Evolutionary conservation across 2,329 filamentous ascomycete species (phyloP), one percentile per base, ranked within the genome.

Genomic region (Diaporthe sp.): DNA sequence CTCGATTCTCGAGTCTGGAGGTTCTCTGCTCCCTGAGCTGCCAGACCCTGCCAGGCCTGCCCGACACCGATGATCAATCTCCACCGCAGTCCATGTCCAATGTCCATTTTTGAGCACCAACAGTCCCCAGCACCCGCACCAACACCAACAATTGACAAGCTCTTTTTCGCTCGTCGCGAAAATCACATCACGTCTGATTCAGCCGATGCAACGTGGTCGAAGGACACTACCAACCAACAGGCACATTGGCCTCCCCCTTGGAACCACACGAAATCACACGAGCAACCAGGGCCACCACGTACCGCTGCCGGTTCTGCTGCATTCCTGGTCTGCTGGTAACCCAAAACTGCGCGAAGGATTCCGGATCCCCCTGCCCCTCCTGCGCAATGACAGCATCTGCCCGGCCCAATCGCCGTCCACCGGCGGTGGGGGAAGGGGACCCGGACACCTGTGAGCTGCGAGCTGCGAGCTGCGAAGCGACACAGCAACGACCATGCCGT

Each of bases 271-370:
- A 70, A 70, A 70, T 70, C 65, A 70, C 65, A 55, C 46, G 49
- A 70, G 49, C 61, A 28, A 67, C 61, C 28, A 49, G 61, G 17
- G 61, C 61, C 61, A 67, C 61, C 62, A 37, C 28, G 42, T 15
- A 31, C n/a, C 42, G 25, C 39, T 31, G 25, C 39, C 60, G n/a
- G 15, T 28, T 31, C 46, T 68, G 28, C 62, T 53, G 46, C 65
- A 53, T 53, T 39, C 46, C 65, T 68, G 31, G 65, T 53, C 46
- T 68, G 49, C 65, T 70, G 65, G 65, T 39, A 70, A 65, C 71
- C 58, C 44, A 65, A 73, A 57, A 57, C 58, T 65, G 49, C 71
- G 71, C 71, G 58, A 73, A 73, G 71, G 71, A 73, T 73, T 57
- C 51, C 58, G 55, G 42, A 73, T 65, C 58, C 71, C 58, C 71